Evolutionary conservation across 768 basidiomycete genomes (phyloP).

Genomic region (Lactifluus piperatus): DNA sequence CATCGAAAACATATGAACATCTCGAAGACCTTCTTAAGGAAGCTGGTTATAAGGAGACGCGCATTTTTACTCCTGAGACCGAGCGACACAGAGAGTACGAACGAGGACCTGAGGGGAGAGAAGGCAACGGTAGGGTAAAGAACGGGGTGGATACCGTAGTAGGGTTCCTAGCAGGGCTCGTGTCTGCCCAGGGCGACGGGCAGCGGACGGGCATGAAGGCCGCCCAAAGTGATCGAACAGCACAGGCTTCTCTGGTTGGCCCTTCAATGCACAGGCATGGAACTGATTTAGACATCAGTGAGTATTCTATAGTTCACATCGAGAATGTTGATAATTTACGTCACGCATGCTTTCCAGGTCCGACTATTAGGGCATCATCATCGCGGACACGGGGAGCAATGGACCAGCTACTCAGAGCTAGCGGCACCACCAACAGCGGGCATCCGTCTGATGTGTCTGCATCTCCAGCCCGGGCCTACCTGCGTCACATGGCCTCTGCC

Average conservation of each 20-base stretch:
- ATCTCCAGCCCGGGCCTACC: conserved; percentile 51
- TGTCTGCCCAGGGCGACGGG: conserved; percentile 31
- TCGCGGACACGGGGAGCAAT: conserved; percentile 7
- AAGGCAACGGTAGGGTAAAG: conserved; percentile 30
- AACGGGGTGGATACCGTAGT: conserved; percentile 47
- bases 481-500: conserved; percentile 67
- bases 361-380: neutral
- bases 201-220: conserved; percentile 22
- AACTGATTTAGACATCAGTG: neutral
- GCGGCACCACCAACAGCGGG: conserved; percentile 19
- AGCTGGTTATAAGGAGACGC: conserved; percentile 89
- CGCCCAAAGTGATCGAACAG: conserved; percentile 9
- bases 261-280: neutral
- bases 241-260: neutral
- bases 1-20: conserved; percentile 71
- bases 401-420: neutral
- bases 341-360: neutral
- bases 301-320: neutral
- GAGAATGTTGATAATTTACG: neutral
- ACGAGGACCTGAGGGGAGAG: conserved; percentile 1
- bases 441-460: conserved; percentile 23
- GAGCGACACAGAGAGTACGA: conserved; percentile 37
- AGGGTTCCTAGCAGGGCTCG: conserved; percentile 55
- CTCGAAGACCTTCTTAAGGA: conserved; percentile 80
- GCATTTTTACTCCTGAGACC: conserved; percentile 79